Evolutionary conservation across 2,329 filamentous ascomycete genomes (phyloP).

Genomic region (Fusarium decemcellulare): DNA sequence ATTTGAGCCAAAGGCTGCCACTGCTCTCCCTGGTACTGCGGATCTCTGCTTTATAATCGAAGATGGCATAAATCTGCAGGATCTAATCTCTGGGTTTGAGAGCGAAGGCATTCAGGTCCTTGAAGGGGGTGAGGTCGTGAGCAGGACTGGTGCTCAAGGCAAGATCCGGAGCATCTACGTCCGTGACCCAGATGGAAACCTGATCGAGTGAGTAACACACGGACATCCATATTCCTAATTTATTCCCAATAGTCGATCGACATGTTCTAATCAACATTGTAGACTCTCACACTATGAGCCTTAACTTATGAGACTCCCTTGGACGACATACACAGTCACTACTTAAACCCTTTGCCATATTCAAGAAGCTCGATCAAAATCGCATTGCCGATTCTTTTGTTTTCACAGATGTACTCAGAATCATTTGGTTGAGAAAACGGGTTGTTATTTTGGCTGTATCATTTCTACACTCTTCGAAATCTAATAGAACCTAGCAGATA

Average conservation of each 20-base stretch:
- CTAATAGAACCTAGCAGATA: too few species aligned
- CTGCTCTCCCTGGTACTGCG: conserved; percentile 68
- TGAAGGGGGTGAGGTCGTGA: conserved; percentile 66
- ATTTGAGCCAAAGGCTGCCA: conserved; percentile 71
- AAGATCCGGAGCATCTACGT: conserved; percentile 71
- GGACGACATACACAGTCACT: too few species aligned
- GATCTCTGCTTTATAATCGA: conserved; percentile 73
- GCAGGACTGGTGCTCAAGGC: conserved; percentile 69
- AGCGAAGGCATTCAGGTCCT: conserved; percentile 62
- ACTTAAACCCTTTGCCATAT: too few species aligned
- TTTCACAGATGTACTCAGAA: too few species aligned
- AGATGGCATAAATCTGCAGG: conserved; percentile 59
- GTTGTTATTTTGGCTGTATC: too few species aligned
- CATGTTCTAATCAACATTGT: not conserved
- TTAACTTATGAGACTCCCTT: not conserved
- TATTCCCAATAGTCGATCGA: not conserved
- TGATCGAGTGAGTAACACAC: conserved; percentile 68
- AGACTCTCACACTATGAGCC: not conserved
- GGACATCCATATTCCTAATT: not conserved
- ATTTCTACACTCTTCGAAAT: too few species aligned
- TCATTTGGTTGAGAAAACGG: too few species aligned
- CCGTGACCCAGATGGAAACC: conserved; percentile 72
- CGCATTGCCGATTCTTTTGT: too few species aligned
- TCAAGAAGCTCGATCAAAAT: too few species aligned
- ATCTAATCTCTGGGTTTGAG: conserved; percentile 58